Evolutionary conservation across 495 filamentous ascomycete genomes (phyloP).

Genomic region (Lasiosphaeria ovina): DNA sequence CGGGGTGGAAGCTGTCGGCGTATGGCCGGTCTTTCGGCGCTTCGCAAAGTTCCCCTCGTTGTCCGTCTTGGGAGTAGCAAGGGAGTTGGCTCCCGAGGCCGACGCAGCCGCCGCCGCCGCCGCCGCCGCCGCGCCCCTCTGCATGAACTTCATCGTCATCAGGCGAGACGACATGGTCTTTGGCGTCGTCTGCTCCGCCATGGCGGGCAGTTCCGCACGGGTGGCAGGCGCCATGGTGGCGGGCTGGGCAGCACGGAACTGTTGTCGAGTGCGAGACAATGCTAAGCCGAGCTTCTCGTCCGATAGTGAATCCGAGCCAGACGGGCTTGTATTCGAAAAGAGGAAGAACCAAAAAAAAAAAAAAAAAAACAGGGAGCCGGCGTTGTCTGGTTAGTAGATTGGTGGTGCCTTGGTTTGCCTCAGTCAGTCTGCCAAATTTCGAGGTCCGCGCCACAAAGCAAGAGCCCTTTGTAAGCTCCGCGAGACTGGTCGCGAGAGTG

Average conservation of each 20-base stretch:
- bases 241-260: not conserved
- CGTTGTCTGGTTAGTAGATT: no score
- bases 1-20: conserved; percentile 16
- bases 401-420: no score
- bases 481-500: no score
- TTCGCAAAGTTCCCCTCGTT: conserved; percentile 46
- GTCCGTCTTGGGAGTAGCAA: conserved; percentile 39
- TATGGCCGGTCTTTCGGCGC: conserved; percentile 48
- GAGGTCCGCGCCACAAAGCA: no score
- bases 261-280: not conserved
- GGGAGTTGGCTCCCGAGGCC: conserved; percentile 40
- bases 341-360: no score
- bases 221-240: conserved; percentile 23
- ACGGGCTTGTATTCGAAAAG: no score
- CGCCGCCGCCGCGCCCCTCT: conserved; percentile 64
- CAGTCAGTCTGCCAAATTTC: no score
- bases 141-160: conserved; percentile 99
- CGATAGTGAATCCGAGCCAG: no score
- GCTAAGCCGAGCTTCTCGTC: no score
- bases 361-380: no score
- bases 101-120: conserved; percentile 27
- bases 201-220: conserved; percentile 19
- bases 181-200: conserved; percentile 40
- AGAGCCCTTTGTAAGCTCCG: no score
- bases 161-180: conserved; percentile 89